Conservation (phyloP, 441 rosid species). For the Kokia cookei region DNA sequence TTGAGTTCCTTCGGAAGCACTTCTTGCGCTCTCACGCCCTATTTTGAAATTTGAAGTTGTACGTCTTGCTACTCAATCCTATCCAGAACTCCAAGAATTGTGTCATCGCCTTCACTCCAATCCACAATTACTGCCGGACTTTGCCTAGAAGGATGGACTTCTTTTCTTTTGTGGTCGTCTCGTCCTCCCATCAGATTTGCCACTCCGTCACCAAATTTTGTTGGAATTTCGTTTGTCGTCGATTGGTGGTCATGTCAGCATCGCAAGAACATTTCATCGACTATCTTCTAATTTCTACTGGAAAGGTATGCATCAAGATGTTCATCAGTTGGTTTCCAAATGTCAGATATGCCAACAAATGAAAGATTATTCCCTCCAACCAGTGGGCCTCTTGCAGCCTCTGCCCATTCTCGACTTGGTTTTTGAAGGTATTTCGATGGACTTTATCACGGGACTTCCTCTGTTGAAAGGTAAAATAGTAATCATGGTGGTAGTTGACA, state of each 20-base stretch:
- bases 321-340: neutral
- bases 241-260: neutral
- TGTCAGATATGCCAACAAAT: neutral
- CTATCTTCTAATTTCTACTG: neutral
- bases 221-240: neutral
- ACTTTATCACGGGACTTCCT: no score
- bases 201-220: neutral
- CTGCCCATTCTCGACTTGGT: neutral
- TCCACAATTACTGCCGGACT: neutral
- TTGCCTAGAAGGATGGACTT: neutral
- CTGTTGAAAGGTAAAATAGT: no score
- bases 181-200: neutral
- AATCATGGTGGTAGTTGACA: no score
- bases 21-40: neutral
- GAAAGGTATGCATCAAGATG: neutral
- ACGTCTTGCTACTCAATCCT: neutral
- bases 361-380: neutral
- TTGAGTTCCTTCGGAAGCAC: neutral
- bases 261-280: neutral
- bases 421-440: no score
- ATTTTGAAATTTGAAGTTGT: no score
- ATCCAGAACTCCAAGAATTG: no score
- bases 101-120: rapidly evolving
- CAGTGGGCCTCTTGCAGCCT: neutral
- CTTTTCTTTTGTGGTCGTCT: neutral